Evolutionary conservation across 179 eudicot species (phyloP).

Genomic region (Silene coronaria): DNA sequence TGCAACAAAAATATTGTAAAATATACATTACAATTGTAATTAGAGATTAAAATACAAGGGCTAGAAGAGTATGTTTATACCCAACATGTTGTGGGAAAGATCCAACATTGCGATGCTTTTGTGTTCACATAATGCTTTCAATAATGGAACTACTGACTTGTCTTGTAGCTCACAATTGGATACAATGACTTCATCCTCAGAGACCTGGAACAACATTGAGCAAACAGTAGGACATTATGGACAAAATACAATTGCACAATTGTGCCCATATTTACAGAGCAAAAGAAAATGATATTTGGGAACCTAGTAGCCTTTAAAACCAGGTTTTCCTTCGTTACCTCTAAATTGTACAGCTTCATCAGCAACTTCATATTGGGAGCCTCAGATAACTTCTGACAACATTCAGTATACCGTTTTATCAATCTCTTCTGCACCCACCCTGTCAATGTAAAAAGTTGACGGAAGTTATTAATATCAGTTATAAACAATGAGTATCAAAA

Average conservation of each 20-base stretch:
- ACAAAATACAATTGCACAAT: background rate
- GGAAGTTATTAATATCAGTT: background rate
- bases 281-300: background rate
- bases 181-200: slow-evolving; percentile 82
- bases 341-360: slow-evolving; percentile 62
- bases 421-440: slow-evolving; percentile 83
- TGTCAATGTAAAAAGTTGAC: slow-evolving; percentile 23
- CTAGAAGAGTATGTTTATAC: slow-evolving; percentile 31
- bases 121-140: slow-evolving; percentile 74
- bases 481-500: background rate
- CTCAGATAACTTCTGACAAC: slow-evolving; percentile 61
- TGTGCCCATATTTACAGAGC: background rate
- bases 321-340: slow-evolving; percentile 36
- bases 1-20: slow-evolving; percentile 18
- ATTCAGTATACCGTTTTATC: slow-evolving; percentile 71
- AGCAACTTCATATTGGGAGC: slow-evolving; percentile 70
- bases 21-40: background rate
- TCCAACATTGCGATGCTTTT: slow-evolving; percentile 61
- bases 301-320: background rate
- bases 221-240: background rate
- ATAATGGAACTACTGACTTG: slow-evolving; percentile 66
- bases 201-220: slow-evolving; percentile 44
- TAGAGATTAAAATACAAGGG: background rate
- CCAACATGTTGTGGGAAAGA: slow-evolving; percentile 86
- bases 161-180: slow-evolving; percentile 82